phyloP scores from a whole-genome alignment of 2,329 filamentous ascomycete species.

The Chaetomium globosum region DNA sequence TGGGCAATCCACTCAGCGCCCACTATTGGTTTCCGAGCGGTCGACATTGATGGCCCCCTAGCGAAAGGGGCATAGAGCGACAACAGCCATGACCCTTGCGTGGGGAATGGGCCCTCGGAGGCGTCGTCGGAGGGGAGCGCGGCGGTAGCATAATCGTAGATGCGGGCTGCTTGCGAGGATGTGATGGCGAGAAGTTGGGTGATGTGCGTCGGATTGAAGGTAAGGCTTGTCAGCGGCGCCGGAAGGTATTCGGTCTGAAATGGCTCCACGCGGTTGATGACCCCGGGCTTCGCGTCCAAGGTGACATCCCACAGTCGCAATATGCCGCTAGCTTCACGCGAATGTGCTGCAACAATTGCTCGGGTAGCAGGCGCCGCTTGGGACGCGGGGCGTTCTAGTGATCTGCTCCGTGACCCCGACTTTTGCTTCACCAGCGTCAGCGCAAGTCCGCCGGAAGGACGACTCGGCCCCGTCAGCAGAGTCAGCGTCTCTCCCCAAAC shows the following conservation, averaged over 20 bases:
- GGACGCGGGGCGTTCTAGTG: conserved; percentile 44
- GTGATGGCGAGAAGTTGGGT: conserved; percentile 62
- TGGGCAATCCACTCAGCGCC: conserved; percentile 64
- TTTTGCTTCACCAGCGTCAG: conserved; percentile 55
- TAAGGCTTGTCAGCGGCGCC: conserved; percentile 56
- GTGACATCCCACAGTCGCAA: conserved; percentile 62
- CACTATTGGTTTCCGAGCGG: conserved; percentile 59
- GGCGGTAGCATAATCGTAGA: conserved; percentile 63
- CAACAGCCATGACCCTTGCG: conserved; percentile 65
- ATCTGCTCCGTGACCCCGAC: conserved; percentile 41
- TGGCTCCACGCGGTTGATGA: conserved; percentile 47
- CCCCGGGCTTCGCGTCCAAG: conserved; percentile 48
- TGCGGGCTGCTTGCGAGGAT: conserved; percentile 58
- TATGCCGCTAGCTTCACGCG: conserved; percentile 60
- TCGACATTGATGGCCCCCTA: conserved; percentile 49
- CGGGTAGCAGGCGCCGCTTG: conserved; percentile 41
- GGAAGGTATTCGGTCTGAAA: conserved; percentile 65
- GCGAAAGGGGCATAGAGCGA: conserved; percentile 63
- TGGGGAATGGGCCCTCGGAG: conserved; percentile 54
- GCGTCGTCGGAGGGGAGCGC: conserved; percentile 57
- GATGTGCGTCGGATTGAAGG: conserved; percentile 62
- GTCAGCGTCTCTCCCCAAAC: conserved; percentile 65
- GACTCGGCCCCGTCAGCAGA: conserved; percentile 56
- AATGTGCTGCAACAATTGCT: conserved; percentile 63
- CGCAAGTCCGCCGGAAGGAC: conserved; percentile 57